Evolutionary conservation across 306 rosid species (phyloP), one percentile per base, ranked within the genome.

Genomic region (Cucurbita argyrosperma): DNA sequence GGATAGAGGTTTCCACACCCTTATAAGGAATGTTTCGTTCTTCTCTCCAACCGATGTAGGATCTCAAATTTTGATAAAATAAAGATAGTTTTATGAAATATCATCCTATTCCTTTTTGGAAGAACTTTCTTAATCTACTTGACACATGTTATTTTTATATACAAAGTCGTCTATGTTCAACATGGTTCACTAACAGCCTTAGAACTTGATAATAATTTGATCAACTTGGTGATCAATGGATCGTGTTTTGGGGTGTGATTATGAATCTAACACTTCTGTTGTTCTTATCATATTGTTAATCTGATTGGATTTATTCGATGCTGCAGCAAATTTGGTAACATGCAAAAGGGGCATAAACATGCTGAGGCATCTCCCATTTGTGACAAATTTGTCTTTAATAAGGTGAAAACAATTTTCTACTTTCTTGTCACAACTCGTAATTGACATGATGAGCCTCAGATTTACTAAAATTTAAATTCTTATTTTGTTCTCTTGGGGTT

Each of bases 381-480:
- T 82, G 98, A 94, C 85, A 89, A 42, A 87, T 12, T 94, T 78
- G 99, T 94, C 72, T 94, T 94, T 79, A 83, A 78, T 40, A 88
- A 94, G 99, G 99, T 94, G 47, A 79, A 68, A 81, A 55, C 59
- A 42, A 13, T 59, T 54, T 73, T 73, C 21, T 74, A 56, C 42
- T 72, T n/a, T 54, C 64, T n/a, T 38, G 54, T 9, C 66, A 2
- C 42, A 40, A 38, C 67, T 56, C 1, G 68, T 55, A 40, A 42
- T 39, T 56, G 54, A 57, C 76, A 74, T 74, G 49, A 49, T 19
- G 10, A 42, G 16, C 58, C 40, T 26, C 40, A 14, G 26, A 50
- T 30, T 47, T 50, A 26, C 43, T 23, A 30, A 47, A 13, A 4
- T 9, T 69, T 69, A 26, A 26, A 15, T 49, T 7, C 55, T 49